These are phyloP conservation scores for Rosa chinensis DNA, from an alignment of 306 rosid species.

Conservation along the genomic window DNA sequence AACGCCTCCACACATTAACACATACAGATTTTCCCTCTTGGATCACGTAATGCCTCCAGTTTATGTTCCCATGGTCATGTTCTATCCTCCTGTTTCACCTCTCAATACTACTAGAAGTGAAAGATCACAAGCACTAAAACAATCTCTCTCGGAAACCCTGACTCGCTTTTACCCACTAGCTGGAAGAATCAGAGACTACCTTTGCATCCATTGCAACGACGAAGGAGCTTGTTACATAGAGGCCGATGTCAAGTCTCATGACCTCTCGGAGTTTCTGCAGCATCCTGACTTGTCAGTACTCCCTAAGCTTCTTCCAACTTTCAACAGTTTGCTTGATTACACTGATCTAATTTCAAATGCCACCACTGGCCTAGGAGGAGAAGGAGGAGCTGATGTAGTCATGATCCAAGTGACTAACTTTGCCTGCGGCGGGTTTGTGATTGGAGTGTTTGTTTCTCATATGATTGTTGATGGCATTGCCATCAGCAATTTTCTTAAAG, in stretches of 20 bases:
- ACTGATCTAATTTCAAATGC: neutral
- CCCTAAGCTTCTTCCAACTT: neutral
- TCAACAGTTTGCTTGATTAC: neutral
- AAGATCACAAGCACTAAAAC: neutral
- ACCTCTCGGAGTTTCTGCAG: neutral
- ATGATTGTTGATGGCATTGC: neutral
- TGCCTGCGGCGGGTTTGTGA: neutral
- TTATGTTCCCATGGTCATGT: neutral
- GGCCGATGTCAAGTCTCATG: neutral
- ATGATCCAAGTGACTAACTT: neutral
- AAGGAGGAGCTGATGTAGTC: neutral
- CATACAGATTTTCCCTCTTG: neutral
- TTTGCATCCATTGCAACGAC: neutral
- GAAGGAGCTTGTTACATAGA: slow-evolving; percentile 1
- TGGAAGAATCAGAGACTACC: neutral
- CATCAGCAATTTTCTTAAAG: neutral
- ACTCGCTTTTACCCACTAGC: neutral
- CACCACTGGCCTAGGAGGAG: neutral
- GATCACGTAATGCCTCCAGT: slow-evolving; percentile 1
- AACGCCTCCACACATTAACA: neutral
- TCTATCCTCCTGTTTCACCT: neutral
- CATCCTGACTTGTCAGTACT: neutral
- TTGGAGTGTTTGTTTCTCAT: neutral
- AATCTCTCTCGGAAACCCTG: slow-evolving; percentile 7
- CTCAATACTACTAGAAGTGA: neutral